A percentile compares a stretch with the other conserved stretches of the same genome.
Conservation (phyloP, 1,139 yeast species). For the Scheffersomyces segobiensis region DNA sequence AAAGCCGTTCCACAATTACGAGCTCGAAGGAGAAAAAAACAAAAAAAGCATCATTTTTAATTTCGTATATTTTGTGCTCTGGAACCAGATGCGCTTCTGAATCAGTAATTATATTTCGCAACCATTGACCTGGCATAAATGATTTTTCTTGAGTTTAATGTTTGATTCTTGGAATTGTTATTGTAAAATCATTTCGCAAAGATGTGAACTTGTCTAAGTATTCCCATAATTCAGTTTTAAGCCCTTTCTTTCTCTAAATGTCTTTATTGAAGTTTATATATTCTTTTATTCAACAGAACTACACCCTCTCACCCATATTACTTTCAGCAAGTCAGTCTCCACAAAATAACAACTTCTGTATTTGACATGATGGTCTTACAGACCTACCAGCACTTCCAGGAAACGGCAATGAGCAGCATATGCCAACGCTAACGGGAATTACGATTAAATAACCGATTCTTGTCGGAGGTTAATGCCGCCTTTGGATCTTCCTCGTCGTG, state of each 20-base stretch:
- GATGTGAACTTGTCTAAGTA: background rate
- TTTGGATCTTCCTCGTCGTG: background rate
- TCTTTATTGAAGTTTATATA: background rate
- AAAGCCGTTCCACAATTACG: background rate
- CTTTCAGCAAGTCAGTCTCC: background rate
- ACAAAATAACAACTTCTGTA: background rate
- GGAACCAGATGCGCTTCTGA: background rate
- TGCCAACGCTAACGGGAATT: background rate
- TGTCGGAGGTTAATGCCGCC: background rate
- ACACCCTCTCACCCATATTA: background rate
- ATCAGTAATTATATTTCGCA: background rate
- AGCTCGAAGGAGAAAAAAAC: background rate
- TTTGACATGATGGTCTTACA: background rate
- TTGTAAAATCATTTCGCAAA: background rate
- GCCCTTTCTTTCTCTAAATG: background rate
- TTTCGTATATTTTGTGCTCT: background rate
- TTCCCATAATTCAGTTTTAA: background rate
- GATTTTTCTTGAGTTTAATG: background rate
- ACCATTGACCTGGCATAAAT: background rate
- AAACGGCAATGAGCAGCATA: background rate
- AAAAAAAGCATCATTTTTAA: background rate
- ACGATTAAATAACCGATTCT: too few species aligned
- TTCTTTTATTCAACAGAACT: too few species aligned
- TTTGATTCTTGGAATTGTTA: background rate
- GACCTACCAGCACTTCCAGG: background rate